Conservation (phyloP, 2,329 filamentous ascomycete genomes). For the Claviceps quebecensis region DNA sequence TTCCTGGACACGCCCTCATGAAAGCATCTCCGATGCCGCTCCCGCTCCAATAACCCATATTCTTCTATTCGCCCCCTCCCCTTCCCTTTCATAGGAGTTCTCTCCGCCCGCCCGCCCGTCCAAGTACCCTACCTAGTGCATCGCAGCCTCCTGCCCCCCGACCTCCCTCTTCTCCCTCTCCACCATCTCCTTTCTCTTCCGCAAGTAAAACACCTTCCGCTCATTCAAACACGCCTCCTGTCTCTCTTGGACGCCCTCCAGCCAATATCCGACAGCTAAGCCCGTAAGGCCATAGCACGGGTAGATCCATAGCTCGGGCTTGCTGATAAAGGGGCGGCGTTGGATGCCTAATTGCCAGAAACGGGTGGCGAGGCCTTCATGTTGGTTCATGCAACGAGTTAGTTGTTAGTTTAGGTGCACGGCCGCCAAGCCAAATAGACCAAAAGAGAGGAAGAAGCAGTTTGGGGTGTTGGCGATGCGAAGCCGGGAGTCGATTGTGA, state of each 20-base stretch:
- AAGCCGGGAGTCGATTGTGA: neutral
- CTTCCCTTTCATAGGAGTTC: no score
- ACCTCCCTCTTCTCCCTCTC: conserved; percentile 21
- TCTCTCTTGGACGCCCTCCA: conserved; percentile 75
- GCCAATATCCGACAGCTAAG: conserved; percentile 92
- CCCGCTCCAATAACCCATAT: no score
- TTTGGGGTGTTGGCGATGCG: neutral
- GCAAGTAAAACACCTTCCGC: conserved; percentile 66
- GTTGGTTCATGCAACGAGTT: neutral
- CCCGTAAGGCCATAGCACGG: conserved; percentile 72
- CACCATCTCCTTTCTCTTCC: conserved; percentile 67
- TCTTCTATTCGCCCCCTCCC: neutral
- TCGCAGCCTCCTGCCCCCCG: neutral
- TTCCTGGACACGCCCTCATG: conserved; percentile 1
- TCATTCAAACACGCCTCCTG: conserved; percentile 66
- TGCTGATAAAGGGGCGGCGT: conserved; percentile 89
- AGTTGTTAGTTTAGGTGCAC: neutral
- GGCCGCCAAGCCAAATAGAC: no score
- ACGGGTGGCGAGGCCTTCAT: conserved; percentile 71
- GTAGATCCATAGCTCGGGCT: conserved; percentile 76
- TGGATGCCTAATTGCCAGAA: conserved; percentile 97
- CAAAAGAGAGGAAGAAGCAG: neutral
- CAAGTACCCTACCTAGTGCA: neutral
- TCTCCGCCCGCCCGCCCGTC: no score
- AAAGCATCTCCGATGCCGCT: no score